Base-by-base conservation (phyloP, 306 rosid species). In the Acacia melanoxylon region DNA sequence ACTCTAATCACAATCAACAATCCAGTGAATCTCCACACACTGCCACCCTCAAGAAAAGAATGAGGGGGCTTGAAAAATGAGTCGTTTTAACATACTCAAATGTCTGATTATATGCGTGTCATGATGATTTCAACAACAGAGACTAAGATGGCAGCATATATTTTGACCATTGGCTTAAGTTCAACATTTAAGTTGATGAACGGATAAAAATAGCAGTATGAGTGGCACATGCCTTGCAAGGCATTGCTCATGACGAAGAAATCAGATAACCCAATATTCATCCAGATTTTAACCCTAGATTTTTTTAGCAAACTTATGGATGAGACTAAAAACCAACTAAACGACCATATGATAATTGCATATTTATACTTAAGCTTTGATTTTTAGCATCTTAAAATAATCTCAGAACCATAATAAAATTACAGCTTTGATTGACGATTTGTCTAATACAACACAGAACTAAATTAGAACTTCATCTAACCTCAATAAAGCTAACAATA, bases 401-500 rank as follows among this genome's bases (percentile, higher is more conserved):
- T 29, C 24, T 20, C 54, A 44, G 2, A 4, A 29, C 31, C 31
- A 29, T 29, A 29, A 29, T 29, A 29, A 29, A 29, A 29, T 29
- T 29, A 29, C 31, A 29, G 31, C 4, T 31, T 31, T 48, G 24
- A 46, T 59, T 46, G 15, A 70, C 19, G 11, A 24, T 49, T 76
- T 72, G 76, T 24, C 72, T n/a, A 75, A 61, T 22, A 35, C 15
- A 65, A 69, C 51, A 72, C 15, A 40, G 78, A 74, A 37, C 16
- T 70, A 72, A 41, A 69, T 76, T 42, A 82, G 45, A 80, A 61
- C 40, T 72, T 65, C 61, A 78, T 54, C 95, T 86, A 65, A 95
- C 98, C 97, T 91, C 92, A 61, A 93, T 90, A 83, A 83, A 95
- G 84, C 74, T 80, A 68, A 85, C 79, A 77, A 95, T 95, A 79